Evolutionary conservation across 345 rosid genomes (phyloP), one percentile per base, ranked within the genome.

Genomic region (Citropsis articulata): DNA sequence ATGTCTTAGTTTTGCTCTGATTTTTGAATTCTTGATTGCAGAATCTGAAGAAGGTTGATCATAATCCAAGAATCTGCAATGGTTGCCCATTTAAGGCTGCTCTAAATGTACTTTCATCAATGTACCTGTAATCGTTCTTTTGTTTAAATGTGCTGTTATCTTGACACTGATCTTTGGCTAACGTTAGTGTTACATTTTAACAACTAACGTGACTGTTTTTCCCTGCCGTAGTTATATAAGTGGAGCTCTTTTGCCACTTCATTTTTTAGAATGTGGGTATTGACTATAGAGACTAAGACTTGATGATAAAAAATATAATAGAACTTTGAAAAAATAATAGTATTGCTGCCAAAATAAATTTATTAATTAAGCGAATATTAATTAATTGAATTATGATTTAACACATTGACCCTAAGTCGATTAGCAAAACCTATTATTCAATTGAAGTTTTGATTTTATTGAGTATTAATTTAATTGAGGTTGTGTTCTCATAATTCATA

Each of bases 21-120:
- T 48, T 10, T 66, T 40, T 73, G 57, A 79, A 45, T 35, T 48
- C 59, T 69, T 66, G 70, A 66, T 77, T 82, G 75, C 92, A 89
- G 92, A 90, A 80, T 82, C 90, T 48, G 92, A 86, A 45, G 92
- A 87, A 76, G 87, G 73, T 60, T 59, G 55, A 53, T 56, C 56
- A 30, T 21, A 30, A 53, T 60, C 68, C n/a, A 61, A 56, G 53
- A 38, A 45, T 22, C 19, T 35, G 64, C 42, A 21, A 56, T 24
- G 9, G 1, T 53, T 35, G 68, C 62, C 38, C 6, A 67, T 33
- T 33, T 31, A 40, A 70, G 55, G 78, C 30, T 63, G 28, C 66
- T 78, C 25, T 53, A 25, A 16, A 63, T 28, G 72, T 60, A 42
- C 64, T 60, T 35, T 28, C 21, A 6, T 56, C 9, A 33, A 25